Percentiles rank a stretch among this genome's conserved stretches.
Evolutionary conservation across 768 basidiomycete species (phyloP).

Genomic region (Russula sp.): DNA sequence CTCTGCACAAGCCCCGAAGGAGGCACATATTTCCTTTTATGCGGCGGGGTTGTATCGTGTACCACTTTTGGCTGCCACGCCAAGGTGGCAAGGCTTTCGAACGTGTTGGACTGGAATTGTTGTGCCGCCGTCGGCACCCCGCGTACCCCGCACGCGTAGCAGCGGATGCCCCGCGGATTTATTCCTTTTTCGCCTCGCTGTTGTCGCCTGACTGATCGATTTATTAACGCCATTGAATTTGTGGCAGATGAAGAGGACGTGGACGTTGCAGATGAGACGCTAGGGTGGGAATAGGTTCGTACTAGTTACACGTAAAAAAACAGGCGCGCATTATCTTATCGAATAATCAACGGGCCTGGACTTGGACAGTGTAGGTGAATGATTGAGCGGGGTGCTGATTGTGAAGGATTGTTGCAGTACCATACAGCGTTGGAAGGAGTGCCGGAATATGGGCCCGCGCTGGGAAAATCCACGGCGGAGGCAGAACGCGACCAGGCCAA

Average conservation of each 20-base stretch:
- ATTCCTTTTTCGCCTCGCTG: neutral
- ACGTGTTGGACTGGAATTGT: slow-evolving; percentile 1
- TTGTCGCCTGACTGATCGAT: slow-evolving; percentile 12
- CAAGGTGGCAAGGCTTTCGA: slow-evolving; percentile 16
- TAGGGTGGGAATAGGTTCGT: slow-evolving; percentile 18
- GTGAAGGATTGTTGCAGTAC: slow-evolving; percentile 3
- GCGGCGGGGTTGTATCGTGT: neutral
- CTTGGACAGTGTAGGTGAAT: slow-evolving; percentile 7
- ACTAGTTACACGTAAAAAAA: slow-evolving; percentile 16
- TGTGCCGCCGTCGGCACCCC: slow-evolving; percentile 8
- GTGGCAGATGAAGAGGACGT: slow-evolving; percentile 16
- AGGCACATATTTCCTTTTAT: neutral
- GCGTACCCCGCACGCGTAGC: slow-evolving; percentile 12
- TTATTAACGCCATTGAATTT: slow-evolving; percentile 6
- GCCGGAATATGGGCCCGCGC: neutral
- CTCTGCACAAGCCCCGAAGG: slow-evolving; percentile 1
- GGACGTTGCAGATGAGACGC: slow-evolving; percentile 16
- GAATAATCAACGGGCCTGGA: slow-evolving; percentile 16
- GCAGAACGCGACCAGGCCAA: neutral
- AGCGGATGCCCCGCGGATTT: slow-evolving; percentile 15
- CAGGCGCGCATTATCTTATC: slow-evolving; percentile 18
- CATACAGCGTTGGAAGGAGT: neutral
- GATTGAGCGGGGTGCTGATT: slow-evolving; percentile 1
- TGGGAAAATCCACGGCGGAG: neutral
- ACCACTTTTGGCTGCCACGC: slow-evolving; percentile 10